These are phyloP conservation scores for Penicillium sp. DNA, from an alignment of 2,329 filamentous ascomycete species.

Conservation along the genomic window DNA sequence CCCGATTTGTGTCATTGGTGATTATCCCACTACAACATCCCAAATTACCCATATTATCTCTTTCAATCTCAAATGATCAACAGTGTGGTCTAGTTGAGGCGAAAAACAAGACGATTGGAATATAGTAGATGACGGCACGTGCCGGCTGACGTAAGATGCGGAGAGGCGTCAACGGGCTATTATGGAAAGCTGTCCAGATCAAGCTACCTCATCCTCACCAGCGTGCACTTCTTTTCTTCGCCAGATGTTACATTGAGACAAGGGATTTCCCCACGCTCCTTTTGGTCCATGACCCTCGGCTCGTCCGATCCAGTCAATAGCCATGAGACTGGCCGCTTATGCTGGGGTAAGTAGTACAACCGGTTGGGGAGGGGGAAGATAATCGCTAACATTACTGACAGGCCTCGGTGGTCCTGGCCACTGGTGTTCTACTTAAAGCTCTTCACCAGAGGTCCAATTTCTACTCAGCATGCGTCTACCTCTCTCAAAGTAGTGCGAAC, in stretches of 20 bases:
- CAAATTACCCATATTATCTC: neutral
- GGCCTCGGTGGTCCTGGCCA: slow-evolving; percentile 82
- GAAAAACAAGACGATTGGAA: too few relatives aligned
- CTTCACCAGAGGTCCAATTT: slow-evolving; percentile 96
- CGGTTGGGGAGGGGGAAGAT: neutral
- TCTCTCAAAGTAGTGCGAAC: slow-evolving; percentile 94
- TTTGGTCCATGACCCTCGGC: slow-evolving; percentile 32
- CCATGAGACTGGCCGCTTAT: slow-evolving; percentile 54
- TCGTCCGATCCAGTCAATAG: slow-evolving; percentile 24
- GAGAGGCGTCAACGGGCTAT: slow-evolving; percentile 16
- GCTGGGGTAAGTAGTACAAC: slow-evolving; percentile 48
- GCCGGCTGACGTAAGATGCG: slow-evolving; percentile 31
- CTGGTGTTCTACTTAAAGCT: slow-evolving; percentile 80
- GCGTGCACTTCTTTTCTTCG: slow-evolving; percentile 9
- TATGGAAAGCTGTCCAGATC: slow-evolving; percentile 31
- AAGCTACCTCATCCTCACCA: slow-evolving; percentile 17
- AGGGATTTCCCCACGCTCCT: slow-evolving; percentile 2
- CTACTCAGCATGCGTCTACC: slow-evolving; percentile 95
- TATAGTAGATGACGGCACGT: slow-evolving; percentile 16
- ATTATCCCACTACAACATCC: too few relatives aligned
- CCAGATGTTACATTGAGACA: slow-evolving; percentile 11
- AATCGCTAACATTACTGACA: slow-evolving; percentile 36
- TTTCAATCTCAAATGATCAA: too few relatives aligned
- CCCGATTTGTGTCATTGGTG: too few relatives aligned
- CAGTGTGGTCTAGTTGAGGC: too few relatives aligned